These are phyloP conservation scores for Nakazawaea sp. DNA, from an alignment of 805 yeast species.

Conservation along the genomic window DNA sequence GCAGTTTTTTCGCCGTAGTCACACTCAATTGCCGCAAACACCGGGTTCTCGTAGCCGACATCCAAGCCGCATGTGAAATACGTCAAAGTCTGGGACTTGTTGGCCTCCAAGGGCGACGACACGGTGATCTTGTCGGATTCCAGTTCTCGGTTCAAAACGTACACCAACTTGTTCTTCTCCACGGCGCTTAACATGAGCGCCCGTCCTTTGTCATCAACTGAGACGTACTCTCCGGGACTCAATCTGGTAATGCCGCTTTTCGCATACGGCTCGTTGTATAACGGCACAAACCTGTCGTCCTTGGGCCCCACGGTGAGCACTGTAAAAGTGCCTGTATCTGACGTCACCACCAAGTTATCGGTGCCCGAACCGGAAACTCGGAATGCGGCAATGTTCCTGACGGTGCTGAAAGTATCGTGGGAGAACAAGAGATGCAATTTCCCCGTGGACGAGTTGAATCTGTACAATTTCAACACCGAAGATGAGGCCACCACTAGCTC, in stretches of 20 bases:
- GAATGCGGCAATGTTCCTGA: slow-evolving; percentile 47
- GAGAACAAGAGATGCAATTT: slow-evolving; percentile 34
- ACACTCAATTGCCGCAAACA: slow-evolving; percentile 74
- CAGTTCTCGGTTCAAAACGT: slow-evolving; percentile 47
- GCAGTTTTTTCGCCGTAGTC: slow-evolving; percentile 32
- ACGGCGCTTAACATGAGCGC: slow-evolving; percentile 66
- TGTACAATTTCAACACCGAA: slow-evolving; percentile 46
- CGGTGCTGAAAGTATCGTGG: slow-evolving; percentile 49
- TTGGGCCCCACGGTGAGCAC: slow-evolving; percentile 38
- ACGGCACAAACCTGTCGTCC: slow-evolving; percentile 30
- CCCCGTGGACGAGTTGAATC: slow-evolving; percentile 50
- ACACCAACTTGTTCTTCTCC: slow-evolving; percentile 69
- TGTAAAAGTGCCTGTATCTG: slow-evolving; percentile 73
- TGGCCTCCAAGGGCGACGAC: slow-evolving; percentile 72
- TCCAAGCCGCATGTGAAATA: slow-evolving; percentile 55
- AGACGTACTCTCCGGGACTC: slow-evolving; percentile 68
- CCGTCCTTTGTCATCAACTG: slow-evolving; percentile 65
- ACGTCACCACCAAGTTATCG: slow-evolving; percentile 60
- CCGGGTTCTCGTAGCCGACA: slow-evolving; percentile 75
- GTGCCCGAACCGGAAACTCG: slow-evolving; percentile 43
- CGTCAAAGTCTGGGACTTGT: slow-evolving; percentile 42
- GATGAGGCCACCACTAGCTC: slow-evolving; percentile 56
- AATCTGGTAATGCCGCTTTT: slow-evolving; percentile 72
- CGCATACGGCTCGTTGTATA: slow-evolving; percentile 57
- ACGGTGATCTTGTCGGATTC: slow-evolving; percentile 37